These are phyloP conservation scores for Chlorella ohadii DNA, from an alignment of 139 green algal species.

Conservation along the genomic window DNA sequence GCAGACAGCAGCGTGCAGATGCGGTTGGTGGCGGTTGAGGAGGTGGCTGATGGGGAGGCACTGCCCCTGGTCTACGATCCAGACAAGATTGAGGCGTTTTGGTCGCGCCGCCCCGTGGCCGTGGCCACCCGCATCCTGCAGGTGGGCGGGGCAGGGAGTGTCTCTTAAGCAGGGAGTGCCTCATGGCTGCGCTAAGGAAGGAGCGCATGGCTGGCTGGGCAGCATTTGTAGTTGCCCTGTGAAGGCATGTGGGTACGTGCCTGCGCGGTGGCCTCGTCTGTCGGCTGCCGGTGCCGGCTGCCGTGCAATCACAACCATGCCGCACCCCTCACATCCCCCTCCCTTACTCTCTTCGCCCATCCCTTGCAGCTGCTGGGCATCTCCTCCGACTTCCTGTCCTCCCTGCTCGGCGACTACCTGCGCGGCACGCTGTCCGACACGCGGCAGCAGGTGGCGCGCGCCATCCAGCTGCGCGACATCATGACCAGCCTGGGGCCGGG, in stretches of 20 bases:
- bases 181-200: too few relatives aligned
- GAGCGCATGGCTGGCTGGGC: too few relatives aligned
- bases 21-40: constrained; percentile 38
- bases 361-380: constrained; percentile 62
- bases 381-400: constrained; percentile 79
- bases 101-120: constrained; percentile 80
- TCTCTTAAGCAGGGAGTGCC: too few relatives aligned
- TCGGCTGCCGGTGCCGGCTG: too few relatives aligned
- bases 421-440: constrained; percentile 53
- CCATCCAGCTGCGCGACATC: constrained; percentile 95
- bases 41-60: constrained; percentile 52
- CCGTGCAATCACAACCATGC: too few relatives aligned
- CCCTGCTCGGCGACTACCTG: constrained; percentile 71
- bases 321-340: too few relatives aligned
- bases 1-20: constrained; percentile 31
- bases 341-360: too few relatives aligned
- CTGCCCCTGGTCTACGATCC: constrained; percentile 93
- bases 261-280: too few relatives aligned
- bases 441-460: constrained; percentile 81
- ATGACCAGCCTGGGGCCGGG: constrained; percentile 85
- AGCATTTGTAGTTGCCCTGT: too few relatives aligned
- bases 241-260: too few relatives aligned
- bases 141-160: constrained; percentile 27
- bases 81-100: constrained; percentile 87
- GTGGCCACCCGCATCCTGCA: constrained; percentile 89